Base-by-base conservation (phyloP, 495 filamentous ascomycete genomes). In the Xylaria curta region DNA sequence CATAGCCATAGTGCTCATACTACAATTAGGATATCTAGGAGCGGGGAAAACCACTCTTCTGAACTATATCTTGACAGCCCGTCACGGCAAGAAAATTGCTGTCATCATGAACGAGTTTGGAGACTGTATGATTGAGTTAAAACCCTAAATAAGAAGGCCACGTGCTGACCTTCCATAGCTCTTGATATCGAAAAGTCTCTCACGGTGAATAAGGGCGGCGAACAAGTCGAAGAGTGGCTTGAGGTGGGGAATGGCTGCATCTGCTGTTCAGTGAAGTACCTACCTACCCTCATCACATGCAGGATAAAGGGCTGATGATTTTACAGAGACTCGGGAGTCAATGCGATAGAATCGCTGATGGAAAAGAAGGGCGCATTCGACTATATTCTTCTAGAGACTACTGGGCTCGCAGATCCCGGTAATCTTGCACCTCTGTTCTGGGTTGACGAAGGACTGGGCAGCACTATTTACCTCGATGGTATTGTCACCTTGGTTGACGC, bases 101-200 rank as follows among this genome's bases (percentile, higher is more conserved):
- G 96, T 99, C 33, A 99, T 99, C 70, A 89, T 98, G 83, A 99
- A 99, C 81, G 95, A 98, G 81, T 98, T 98, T 78, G 95, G 95
- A 59, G 93, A 98, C 78, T 97, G 94, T 97, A 84, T 84, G 91
- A 73, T 4, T 24, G 17, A 33, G 17, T 40, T 59, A 36, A 15
- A 56, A 59, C 47, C 38, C 3, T 5, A 4, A 8, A 44, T 3
- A 19, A 15, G 24, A n/a, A 7, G 31, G 58, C n/a, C n/a, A 3
- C 26, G 44, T 12, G 60, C 74, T 85, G 26, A 85, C 70, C 17
- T 4, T 21, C 64, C 54, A 38, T 71, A 97, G 94, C 94, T 71
- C 85, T 92, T 76, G 95, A 97, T 78, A 97, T 99, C 74, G 95
- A 99, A 77, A 97, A 97, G 78, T 92, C 93, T 53, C 84, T 98